phyloP scores from a whole-genome alignment of 306 rosid genomes.

The Abrus precatorius region DNA sequence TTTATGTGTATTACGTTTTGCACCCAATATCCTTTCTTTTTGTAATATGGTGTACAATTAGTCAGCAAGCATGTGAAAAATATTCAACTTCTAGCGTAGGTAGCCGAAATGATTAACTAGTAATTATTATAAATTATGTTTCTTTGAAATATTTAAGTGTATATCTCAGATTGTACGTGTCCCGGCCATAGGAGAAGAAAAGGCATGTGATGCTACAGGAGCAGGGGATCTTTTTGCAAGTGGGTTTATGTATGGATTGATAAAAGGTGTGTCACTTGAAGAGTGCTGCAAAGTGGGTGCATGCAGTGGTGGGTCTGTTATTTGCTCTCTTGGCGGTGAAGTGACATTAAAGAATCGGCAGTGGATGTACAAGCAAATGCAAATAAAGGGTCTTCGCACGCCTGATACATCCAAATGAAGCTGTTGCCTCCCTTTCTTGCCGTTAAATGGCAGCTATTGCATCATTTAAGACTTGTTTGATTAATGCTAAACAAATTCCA shows the following conservation, averaged over 20 bases:
- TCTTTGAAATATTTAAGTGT: neutral
- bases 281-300: conserved; percentile 88
- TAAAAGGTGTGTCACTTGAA: conserved; percentile 76
- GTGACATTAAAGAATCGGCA: conserved; percentile 74
- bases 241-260: conserved; percentile 83
- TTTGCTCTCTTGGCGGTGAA: conserved; percentile 84
- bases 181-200: conserved; percentile 74
- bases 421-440: neutral
- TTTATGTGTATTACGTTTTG: neutral
- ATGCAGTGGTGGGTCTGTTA: conserved; percentile 89
- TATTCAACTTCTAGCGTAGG: neutral
- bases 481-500: conserved; percentile 3
- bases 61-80: neutral
- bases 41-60: conserved; percentile 16
- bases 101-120: neutral
- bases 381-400: conserved; percentile 64
- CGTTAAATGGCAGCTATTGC: conserved; percentile 29
- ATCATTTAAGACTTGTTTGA: conserved; percentile 39
- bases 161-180: conserved; percentile 67
- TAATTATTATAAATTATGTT: neutral
- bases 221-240: conserved; percentile 96
- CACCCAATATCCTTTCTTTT: neutral
- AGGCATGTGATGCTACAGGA: conserved; percentile 81
- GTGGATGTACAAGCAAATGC: conserved; percentile 91
- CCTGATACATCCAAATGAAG: conserved; percentile 51